phyloP scores from a whole-genome alignment of 441 rosid genomes.

The Aleurites moluccanus region DNA sequence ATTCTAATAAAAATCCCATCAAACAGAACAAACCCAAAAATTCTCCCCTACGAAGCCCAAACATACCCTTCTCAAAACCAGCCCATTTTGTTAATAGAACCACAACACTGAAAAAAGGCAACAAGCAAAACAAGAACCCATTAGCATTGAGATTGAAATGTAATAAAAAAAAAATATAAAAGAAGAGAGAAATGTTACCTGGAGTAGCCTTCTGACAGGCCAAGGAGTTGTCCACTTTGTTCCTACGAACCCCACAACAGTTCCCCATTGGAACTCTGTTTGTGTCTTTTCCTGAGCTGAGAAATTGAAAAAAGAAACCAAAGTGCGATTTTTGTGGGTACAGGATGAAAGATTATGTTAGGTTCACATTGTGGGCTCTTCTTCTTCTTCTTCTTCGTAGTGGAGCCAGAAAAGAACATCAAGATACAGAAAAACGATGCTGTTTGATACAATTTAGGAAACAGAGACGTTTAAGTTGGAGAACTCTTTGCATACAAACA shows the following conservation, averaged over 20 bases:
- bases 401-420: constrained; percentile 9
- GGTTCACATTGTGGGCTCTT: background rate
- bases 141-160: too few species aligned
- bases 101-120: too few species aligned
- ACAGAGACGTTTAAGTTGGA: background rate
- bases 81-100: background rate
- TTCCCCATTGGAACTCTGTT: constrained; percentile 10
- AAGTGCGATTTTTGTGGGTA: background rate
- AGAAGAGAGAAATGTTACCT: constrained; percentile 1
- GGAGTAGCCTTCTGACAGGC: background rate
- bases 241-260: background rate
- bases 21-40: background rate
- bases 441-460: constrained; percentile 3
- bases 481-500: background rate
- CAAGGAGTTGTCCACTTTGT: background rate
- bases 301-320: background rate
- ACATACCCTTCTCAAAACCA: background rate
- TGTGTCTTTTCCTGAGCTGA: too few species aligned
- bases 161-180: too few species aligned
- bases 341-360: background rate
- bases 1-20: background rate
- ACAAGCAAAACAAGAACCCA: background rate
- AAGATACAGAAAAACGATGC: background rate
- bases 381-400: background rate
- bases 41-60: background rate